Evolutionary conservation across 129 eudicot genomes (phyloP), one percentile per base, ranked within the genome.

Genomic region (Flaveria bidentis): DNA sequence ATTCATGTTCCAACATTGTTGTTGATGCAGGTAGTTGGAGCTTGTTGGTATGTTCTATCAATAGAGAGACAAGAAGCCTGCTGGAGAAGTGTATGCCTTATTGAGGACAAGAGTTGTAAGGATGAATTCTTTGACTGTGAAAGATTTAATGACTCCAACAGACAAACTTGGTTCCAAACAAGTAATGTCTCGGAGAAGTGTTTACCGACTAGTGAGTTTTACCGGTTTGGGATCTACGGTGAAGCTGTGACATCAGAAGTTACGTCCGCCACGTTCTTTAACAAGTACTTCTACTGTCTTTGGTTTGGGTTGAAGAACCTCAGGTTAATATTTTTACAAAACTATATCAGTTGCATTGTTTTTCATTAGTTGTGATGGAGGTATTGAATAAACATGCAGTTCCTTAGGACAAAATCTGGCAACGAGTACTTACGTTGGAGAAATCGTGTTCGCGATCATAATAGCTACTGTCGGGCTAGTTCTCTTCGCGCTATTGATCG

Each of bases 281-380:
- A 85, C 64, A 93, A 93, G 89, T 93, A 88, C 78, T 90, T 90
- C 78, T 93, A 90, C 65, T 90, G 98, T 72, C 92, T 93, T 20
- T 93, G 97, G 97, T 93, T 92, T 85, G 97, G 97, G 12, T 84
- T 93, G 83, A 87, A 84, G 84, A 93, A 93, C 63, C 87, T 93
- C 6, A 88, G 98, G 98, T 93, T 71, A 18, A 3, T 41, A 26
- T 67, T 17, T 44, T 44, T 20, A 8, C 2, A 44, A 44, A 44
- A 44, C 12, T 44, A 44, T 2, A 44, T 11, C 9, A 55, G 67
- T 65, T 39, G 39, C 39, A 33, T 33, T 33, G 39, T 33, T 33
- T 33, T 33, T 33, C 39, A 33, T 33, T 33, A 33, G 2, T 44
- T 45, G 56, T 23, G 66, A 23, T 60, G 4, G 8, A 60, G 25